Evolutionary conservation across 495 filamentous ascomycete species (phyloP).

Genomic region (Penicillium turbatum): DNA sequence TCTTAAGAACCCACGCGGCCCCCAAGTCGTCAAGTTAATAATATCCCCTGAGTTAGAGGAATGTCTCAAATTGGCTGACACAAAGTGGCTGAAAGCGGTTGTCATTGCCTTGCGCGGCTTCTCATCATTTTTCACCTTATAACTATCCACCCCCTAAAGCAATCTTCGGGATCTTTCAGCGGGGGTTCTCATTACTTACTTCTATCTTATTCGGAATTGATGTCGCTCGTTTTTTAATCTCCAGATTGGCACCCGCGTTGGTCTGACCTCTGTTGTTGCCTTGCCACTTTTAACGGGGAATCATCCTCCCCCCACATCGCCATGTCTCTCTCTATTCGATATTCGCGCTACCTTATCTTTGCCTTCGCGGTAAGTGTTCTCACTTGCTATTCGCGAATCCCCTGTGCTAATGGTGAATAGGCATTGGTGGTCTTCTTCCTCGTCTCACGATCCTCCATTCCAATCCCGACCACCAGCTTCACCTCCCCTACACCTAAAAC

Average conservation of each 20-base stretch:
- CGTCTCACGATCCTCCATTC: constrained; percentile 66
- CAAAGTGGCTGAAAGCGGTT: constrained; percentile 25
- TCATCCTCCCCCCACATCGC: constrained; percentile 20
- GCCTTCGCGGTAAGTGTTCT: constrained; percentile 68
- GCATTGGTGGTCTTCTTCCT: constrained; percentile 72
- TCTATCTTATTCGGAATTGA: not conserved
- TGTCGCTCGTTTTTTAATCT: constrained; percentile 6
- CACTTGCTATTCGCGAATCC: not conserved
- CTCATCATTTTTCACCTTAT: constrained; percentile 4
- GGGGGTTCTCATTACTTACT: not conserved
- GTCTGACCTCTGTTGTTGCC: constrained; percentile 2
- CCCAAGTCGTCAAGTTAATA: not conserved
- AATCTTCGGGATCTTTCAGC: not conserved
- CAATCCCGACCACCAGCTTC: constrained; percentile 30
- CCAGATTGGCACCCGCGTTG: constrained; percentile 1
- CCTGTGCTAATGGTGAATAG: constrained; percentile 34
- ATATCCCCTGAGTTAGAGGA: constrained; percentile 3
- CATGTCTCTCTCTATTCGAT: constrained; percentile 67
- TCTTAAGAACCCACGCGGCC: not conserved
- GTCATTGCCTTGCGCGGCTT: constrained; percentile 27
- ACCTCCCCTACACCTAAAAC: constrained; percentile 21
- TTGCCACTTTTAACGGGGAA: constrained; percentile 4
- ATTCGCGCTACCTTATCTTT: constrained; percentile 84
- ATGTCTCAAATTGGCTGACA: constrained; percentile 20
- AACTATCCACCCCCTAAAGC: not conserved